Conservation (phyloP, 257 asterid genomes). For the Henckelia pumila region DNA sequence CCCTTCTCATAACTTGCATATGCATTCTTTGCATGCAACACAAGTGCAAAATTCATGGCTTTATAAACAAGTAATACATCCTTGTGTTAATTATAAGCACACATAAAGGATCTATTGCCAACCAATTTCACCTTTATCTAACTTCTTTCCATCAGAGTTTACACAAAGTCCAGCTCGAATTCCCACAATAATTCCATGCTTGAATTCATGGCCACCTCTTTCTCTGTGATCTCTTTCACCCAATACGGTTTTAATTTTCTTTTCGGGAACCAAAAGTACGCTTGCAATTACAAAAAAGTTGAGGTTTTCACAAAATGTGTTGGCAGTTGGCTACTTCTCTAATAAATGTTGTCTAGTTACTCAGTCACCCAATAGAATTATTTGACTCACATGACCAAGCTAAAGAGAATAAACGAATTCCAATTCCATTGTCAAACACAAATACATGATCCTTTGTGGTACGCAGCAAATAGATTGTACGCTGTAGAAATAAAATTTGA, state of each 20-base stretch:
- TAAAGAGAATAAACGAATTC: not conserved
- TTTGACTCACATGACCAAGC: conserved; percentile 2
- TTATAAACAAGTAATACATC: conserved; percentile 24
- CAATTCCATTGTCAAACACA: not conserved
- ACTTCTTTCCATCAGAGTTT: conserved; percentile 22
- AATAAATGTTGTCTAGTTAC: conserved; percentile 4
- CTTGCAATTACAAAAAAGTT: not conserved
- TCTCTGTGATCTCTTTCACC: conserved; percentile 17
- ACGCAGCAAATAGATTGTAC: too few relatives aligned
- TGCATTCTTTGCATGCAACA: conserved; percentile 22
- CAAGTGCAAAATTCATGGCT: not conserved
- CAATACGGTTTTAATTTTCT: conserved; percentile 1
- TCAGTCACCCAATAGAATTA: not conserved
- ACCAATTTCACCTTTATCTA: conserved; percentile 27
- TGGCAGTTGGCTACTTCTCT: conserved; percentile 30
- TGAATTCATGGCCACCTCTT: conserved; percentile 41
- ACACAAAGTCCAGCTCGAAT: conserved; percentile 35
- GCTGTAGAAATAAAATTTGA: too few relatives aligned
- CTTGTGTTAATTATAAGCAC: conserved; percentile 27
- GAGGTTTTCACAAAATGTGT: conserved; percentile 23
- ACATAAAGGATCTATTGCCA: conserved; percentile 28
- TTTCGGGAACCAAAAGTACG: conserved; percentile 9
- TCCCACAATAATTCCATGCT: conserved; percentile 32
- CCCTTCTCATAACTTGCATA: conserved; percentile 18
- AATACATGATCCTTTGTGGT: not conserved